phyloP scores from a whole-genome alignment of 192 early-diverging fungal species.

The Coemansia erecta region DNA sequence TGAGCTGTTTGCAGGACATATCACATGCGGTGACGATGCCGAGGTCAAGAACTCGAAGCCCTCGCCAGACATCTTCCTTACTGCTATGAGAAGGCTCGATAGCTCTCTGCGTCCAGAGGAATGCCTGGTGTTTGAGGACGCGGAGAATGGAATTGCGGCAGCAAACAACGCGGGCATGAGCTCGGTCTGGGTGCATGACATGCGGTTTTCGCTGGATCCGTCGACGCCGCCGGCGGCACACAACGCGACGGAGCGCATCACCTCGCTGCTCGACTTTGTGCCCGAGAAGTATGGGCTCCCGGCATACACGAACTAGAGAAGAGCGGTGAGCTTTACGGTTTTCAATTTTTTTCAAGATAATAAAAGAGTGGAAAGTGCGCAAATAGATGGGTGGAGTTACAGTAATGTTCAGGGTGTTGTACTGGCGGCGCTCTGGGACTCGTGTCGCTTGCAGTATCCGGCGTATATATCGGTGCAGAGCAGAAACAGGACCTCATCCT shows the following conservation, averaged over 20 bases:
- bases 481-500: conserved; percentile 44
- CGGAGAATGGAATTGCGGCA: conserved; percentile 76
- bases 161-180: conserved; percentile 79
- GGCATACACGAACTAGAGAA: conserved; percentile 32
- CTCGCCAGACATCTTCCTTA: conserved; percentile 85
- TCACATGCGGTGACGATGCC: conserved; percentile 88
- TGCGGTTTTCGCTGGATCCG: conserved; percentile 51
- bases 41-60: conserved; percentile 81
- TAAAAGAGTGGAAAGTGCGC: not conserved
- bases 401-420: no score
- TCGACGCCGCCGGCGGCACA: conserved; percentile 43
- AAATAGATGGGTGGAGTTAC: no score
- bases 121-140: conserved; percentile 94
- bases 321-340: no score
- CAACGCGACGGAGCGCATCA: conserved; percentile 59
- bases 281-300: conserved; percentile 65
- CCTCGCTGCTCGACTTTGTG: conserved; percentile 65
- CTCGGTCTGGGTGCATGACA: conserved; percentile 88
- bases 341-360: no score
- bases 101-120: conserved; percentile 44
- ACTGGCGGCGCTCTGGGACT: conserved; percentile 2
- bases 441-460: conserved; percentile 27
- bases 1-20: conserved; percentile 66
- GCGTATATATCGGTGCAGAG: conserved; percentile 43
- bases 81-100: conserved; percentile 63